These are phyloP conservation scores for Mycosphaerella sp. DNA, from an alignment of 2,329 filamentous ascomycete species.

Conservation along the genomic window DNA sequence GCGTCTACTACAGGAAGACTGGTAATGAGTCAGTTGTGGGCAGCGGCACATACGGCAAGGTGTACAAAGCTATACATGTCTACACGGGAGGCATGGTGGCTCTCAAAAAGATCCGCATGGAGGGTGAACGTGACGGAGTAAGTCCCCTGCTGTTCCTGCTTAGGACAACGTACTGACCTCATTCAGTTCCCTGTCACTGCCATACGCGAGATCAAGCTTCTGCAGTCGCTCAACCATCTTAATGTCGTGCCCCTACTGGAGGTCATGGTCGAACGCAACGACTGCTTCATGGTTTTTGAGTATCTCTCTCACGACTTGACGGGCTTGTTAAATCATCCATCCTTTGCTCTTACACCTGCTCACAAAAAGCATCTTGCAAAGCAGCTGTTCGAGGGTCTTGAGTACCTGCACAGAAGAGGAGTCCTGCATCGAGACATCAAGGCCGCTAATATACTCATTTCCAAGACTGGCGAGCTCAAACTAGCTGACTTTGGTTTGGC, in stretches of 20 bases:
- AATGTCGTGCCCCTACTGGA: constrained; percentile 81
- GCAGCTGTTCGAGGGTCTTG: constrained; percentile 87
- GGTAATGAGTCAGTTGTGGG: constrained; percentile 97
- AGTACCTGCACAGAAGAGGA: constrained; percentile 88
- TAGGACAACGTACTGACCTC: constrained; percentile 24
- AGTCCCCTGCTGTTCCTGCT: constrained; percentile 22
- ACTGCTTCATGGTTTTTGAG: constrained; percentile 99
- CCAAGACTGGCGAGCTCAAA: constrained; percentile 80
- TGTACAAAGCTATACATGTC: constrained; percentile 91
- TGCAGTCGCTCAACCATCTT: constrained; percentile 75
- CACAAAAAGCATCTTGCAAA: constrained; percentile 91
- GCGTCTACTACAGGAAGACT: constrained; percentile 89
- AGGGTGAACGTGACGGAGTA: constrained; percentile 75
- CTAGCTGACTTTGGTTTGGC: constrained; percentile 94
- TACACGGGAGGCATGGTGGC: constrained; percentile 79
- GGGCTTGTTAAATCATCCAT: constrained; percentile 87
- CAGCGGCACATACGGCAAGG: constrained; percentile 91
- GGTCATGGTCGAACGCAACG: constrained; percentile 97
- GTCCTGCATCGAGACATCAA: constrained; percentile 98
- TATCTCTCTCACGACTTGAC: constrained; percentile 96
- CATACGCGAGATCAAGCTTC: constrained; percentile 80
- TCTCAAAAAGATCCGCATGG: constrained; percentile 88
- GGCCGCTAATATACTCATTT: constrained; percentile 93
- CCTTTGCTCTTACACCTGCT: constrained; percentile 72
- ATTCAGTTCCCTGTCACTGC: constrained; percentile 73